Evolutionary conservation across 805 yeast genomes (phyloP), one percentile per base, ranked within the genome.

Genomic region (Wickerhamia fluorescens): DNA sequence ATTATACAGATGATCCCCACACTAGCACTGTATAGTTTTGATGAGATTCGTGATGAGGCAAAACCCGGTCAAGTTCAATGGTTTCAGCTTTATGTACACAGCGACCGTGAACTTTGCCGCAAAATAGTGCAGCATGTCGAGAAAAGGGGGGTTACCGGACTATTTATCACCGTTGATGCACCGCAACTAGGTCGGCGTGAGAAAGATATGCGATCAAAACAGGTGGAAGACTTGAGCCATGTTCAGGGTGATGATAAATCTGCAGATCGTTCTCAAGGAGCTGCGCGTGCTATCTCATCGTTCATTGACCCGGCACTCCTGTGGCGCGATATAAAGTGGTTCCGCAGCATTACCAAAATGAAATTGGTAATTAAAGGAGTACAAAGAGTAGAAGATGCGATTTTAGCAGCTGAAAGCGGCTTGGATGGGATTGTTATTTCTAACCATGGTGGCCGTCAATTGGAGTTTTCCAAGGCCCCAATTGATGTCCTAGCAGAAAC

Each of bases 1-100:
- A 43, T 78, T 18, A 75, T 81, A 33, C 96, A 88, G 56, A 88
- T 88, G 97, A 78, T 88, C 33, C 88, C 96, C 4, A 88, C 95
- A 2, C 65, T 86, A 43, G 89, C 96, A 1, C 82, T 95, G 5
- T 84, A 87, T 51, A 76, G 95, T 2, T 69, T 85, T 39, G 92
- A 86, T 42, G 96, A 87, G 51, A 82, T 87, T 36, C 73, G 79
- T 3, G 85, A 73, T 34, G 83, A 78, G 4, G 77, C 80, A 17
- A 57, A 56, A 2, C 74, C 71, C 9, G 66, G 66, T 22, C 65
- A 57, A 33, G 50, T 59, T 11, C 71, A 67, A 30, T 68, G 73
- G 69, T 56, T 61, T 35, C 77, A 71, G 39, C 51, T 67, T 22
- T 71, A 71, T 40, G 72, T 69, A 24, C 57, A 62, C 24, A 45